Evolutionary conservation across 768 basidiomycete genomes (phyloP).

Genomic region (Pleurotus giganteus): DNA sequence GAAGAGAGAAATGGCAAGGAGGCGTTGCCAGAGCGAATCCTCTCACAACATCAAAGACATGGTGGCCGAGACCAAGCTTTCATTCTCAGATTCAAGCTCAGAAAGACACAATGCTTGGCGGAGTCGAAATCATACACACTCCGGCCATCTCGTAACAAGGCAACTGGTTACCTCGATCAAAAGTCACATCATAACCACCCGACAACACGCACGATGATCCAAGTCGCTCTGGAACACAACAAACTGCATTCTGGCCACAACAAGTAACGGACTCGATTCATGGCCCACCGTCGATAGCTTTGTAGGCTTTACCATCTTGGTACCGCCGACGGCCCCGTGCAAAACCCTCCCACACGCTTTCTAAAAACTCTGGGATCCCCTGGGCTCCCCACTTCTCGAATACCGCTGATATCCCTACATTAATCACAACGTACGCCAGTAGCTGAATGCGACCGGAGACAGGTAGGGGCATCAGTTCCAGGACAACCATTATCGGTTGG

Average conservation of each 20-base stretch:
- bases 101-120: not conserved
- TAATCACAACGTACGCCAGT: constrained; percentile 62
- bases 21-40: constrained; percentile 7
- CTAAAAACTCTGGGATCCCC: constrained; percentile 54
- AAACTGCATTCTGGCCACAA: not conserved
- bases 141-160: not conserved
- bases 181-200: constrained; percentile 1
- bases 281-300: constrained; percentile 78
- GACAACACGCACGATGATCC: constrained; percentile 7
- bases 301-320: constrained; percentile 77
- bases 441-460: constrained; percentile 65
- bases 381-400: constrained; percentile 80
- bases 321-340: constrained; percentile 45
- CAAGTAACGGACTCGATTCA: constrained; percentile 19
- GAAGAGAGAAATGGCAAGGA: constrained; percentile 12
- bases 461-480: constrained; percentile 80
- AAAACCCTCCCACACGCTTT: constrained; percentile 39
- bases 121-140: not conserved
- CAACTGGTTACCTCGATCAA: constrained; percentile 5
- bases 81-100: constrained; percentile 2
- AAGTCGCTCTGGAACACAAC: constrained; percentile 3
- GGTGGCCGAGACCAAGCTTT: not conserved
- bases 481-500: constrained; percentile 48
- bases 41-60: constrained; percentile 3
- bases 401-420: constrained; percentile 65